phyloP scores from a whole-genome alignment of 257 asterid genomes.

The Fraxinus quadrangulata region DNA sequence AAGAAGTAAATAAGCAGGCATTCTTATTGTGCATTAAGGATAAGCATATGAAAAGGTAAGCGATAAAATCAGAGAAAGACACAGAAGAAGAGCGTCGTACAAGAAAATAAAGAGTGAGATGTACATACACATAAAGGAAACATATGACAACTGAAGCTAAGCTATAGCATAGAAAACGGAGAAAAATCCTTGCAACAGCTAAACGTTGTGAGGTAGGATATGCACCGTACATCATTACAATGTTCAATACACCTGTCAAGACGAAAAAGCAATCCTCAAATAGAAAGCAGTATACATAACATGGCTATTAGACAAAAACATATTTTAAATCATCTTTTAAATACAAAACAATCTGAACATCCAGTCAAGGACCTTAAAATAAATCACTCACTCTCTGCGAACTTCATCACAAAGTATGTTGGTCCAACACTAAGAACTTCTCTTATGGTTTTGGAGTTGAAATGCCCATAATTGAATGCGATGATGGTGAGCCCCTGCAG shows the following conservation, averaged over 20 bases:
- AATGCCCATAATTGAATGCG: conserved; percentile 61
- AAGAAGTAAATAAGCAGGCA: conserved; percentile 17
- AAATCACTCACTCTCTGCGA: conserved; percentile 59
- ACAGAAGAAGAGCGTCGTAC: background rate
- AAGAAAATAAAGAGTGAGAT: conserved; percentile 24
- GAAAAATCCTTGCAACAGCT: conserved; percentile 83
- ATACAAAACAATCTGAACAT: conserved; percentile 26
- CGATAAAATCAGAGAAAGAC: conserved; percentile 4
- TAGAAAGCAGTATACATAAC: conserved; percentile 16
- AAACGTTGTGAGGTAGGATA: conserved; percentile 78
- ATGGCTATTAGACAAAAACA: background rate
- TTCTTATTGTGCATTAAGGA: conserved; percentile 14
- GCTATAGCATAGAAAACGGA: conserved; percentile 73
- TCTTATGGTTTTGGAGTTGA: conserved; percentile 58
- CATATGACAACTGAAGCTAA: conserved; percentile 69
- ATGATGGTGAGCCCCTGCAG: conserved; percentile 78
- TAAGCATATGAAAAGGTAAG: conserved; percentile 18
- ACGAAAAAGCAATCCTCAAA: conserved; percentile 11
- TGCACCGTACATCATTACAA: conserved; percentile 97
- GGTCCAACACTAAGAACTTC: conserved; percentile 96
- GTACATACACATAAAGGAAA: conserved; percentile 87
- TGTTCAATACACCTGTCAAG: conserved; percentile 74
- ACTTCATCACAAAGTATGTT: conserved; percentile 90
- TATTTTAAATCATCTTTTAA: conserved; percentile 4
- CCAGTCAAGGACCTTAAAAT: background rate